Conservation (phyloP, 176 grass and related monocot species). For the Cenchrus americanus region DNA sequence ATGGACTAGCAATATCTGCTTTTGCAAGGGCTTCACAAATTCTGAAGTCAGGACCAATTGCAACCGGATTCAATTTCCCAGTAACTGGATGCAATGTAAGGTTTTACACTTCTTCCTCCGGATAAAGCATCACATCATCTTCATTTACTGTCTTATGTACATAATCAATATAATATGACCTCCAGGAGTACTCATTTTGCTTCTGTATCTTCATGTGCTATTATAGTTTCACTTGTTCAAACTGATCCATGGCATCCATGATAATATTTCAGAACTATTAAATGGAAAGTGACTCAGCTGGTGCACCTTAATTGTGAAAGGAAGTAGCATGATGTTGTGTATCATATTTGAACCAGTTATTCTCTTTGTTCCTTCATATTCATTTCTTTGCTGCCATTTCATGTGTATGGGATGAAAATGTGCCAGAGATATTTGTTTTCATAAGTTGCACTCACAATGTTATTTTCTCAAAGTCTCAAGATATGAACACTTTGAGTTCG, state of each 20-base stretch:
- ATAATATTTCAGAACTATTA: conserved; percentile 23
- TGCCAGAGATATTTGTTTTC: background rate
- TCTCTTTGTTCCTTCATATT: background rate
- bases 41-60: conserved; percentile 59
- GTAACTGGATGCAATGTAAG: conserved; percentile 71
- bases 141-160: background rate
- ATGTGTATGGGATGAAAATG: background rate
- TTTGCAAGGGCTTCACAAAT: conserved; percentile 94
- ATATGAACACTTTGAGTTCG: background rate
- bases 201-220: background rate
- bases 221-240: background rate
- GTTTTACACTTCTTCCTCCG: conserved; percentile 2
- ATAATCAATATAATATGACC: background rate
- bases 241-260: background rate
- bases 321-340: conserved; percentile 4
- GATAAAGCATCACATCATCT: conserved; percentile 31
- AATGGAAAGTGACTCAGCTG: background rate
- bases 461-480: background rate
- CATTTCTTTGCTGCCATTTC: background rate
- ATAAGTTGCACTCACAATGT: conserved; percentile 11
- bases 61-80: conserved; percentile 64
- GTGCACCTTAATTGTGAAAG: background rate
- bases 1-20: conserved; percentile 85
- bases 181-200: conserved; percentile 6
- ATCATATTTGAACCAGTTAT: background rate